Base-by-base conservation (phyloP, 352 stramenopile genomes). In the Globisporangium emineosum region DNA sequence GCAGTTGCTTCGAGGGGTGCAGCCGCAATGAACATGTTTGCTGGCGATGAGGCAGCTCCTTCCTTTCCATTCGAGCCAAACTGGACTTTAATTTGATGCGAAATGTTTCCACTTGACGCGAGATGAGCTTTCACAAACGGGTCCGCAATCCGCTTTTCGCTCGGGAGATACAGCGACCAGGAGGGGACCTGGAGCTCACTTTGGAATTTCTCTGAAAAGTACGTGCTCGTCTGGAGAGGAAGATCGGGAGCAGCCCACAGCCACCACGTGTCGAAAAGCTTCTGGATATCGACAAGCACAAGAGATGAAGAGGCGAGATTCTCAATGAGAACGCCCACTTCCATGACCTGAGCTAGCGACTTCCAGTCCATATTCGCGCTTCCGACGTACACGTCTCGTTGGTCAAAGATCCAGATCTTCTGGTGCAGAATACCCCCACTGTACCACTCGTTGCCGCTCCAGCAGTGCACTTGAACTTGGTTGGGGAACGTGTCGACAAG, bases 281-380 rank as follows among this genome's bases (percentile, higher is more conserved):
- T 75, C 37, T 86, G 70, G 30, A 90, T 66, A 49, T 93, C 84
- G 13, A 69, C 61, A n/a, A 90, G 71, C 9, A 86, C 47, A 0
- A 60, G 40, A 7, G 73, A 81, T 27, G 51, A 55, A 0, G 70
- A 52, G n/a, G 66, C 55, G 32, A 88, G 62, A 49, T 86, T 64
- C 53, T 87, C 68, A 25, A 93, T 65, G 9, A 90, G 23, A 12
- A 94, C 78, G 21, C 86, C 86, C n/a, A 93, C 69, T 37, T 94
- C 86, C 83, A 93, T 93, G 23, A 94, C 86, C 62, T 94, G 84
- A 37, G 82, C 75, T 30, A 94, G 68, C 49, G 80, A 89, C 67
- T 93, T 91, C 84, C 86, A 94, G 71, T 94, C 86, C 84, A 93
- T 93, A 65, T 93, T 94, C 60, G 80, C 81, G 55, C 84, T 93